Conservation (phyloP, 495 filamentous ascomycete genomes). For the Chaetomium tenue region DNA sequence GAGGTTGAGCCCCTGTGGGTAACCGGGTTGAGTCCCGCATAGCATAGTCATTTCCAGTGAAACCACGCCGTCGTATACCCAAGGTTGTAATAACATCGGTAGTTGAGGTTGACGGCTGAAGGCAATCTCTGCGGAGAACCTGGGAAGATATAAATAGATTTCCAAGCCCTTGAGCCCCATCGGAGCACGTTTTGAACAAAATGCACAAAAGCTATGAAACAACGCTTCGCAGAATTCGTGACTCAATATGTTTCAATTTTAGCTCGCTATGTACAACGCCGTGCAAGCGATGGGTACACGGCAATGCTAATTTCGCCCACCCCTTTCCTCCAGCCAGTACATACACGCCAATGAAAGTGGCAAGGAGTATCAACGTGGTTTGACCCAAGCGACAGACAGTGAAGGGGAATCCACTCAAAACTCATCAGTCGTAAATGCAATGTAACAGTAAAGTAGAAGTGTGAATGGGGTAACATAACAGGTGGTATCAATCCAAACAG, state of each 20-base stretch:
- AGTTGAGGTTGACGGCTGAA: slow-evolving; percentile 1
- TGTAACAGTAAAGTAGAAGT: neutral
- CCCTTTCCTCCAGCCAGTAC: neutral
- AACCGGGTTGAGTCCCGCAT: slow-evolving; percentile 4
- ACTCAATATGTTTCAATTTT: slow-evolving; percentile 11
- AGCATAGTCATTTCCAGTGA: neutral
- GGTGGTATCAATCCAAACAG: slow-evolving; percentile 10
- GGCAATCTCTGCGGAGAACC: neutral
- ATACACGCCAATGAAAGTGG: neutral
- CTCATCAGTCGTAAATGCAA: slow-evolving; percentile 7
- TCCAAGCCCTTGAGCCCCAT: neutral
- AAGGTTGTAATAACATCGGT: slow-evolving; percentile 10
- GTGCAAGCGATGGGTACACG: neutral
- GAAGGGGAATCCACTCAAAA: neutral
- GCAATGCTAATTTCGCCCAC: neutral
- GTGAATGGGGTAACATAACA: slow-evolving; percentile 6
- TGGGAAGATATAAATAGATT: neutral
- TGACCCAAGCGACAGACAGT: slow-evolving; percentile 1
- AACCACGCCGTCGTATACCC: neutral
- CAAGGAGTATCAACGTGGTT: neutral
- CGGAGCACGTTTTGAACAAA: neutral
- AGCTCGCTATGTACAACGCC: neutral
- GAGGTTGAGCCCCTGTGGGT: neutral
- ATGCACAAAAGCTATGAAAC: slow-evolving; percentile 4
- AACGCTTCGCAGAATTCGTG: neutral